Evolutionary conservation across 1,284 basidiomycete species (phyloP).

Genomic region (Cerrena zonata): DNA sequence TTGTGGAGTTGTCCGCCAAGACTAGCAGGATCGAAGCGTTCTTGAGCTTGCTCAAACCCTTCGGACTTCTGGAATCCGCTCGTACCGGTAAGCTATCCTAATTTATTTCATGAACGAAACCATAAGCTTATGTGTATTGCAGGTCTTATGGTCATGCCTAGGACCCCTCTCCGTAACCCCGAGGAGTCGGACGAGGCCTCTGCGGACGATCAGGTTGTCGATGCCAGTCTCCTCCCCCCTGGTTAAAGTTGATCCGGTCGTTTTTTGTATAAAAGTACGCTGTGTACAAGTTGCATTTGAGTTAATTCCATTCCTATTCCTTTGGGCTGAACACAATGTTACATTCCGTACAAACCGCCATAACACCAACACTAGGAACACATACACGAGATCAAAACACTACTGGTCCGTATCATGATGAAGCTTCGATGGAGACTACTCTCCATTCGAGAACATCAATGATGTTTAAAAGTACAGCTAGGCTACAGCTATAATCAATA

Average conservation of each 20-base stretch:
- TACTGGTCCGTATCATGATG: no score
- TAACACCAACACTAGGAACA: no score
- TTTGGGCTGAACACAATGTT: no score
- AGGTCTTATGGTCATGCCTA: slow-evolving; percentile 95
- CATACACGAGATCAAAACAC: no score
- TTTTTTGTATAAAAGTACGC: background rate
- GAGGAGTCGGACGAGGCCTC: slow-evolving; percentile 56
- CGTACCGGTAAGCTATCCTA: slow-evolving; percentile 58
- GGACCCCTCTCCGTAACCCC: slow-evolving; percentile 75
- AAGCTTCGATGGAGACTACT: no score
- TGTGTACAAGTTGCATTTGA: no score
- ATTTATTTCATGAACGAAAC: slow-evolving; percentile 4
- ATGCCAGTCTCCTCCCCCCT: slow-evolving; percentile 84
- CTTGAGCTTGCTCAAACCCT: slow-evolving; percentile 86
- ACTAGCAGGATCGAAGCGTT: slow-evolving; percentile 89
- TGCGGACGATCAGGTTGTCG: slow-evolving; percentile 55
- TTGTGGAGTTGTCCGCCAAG: slow-evolving; percentile 94
- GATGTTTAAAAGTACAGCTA: no score
- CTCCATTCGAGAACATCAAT: no score
- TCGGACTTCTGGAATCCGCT: slow-evolving; percentile 79
- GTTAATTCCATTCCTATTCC: no score
- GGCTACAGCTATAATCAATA: no score
- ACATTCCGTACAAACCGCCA: no score
- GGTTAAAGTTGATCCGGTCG: slow-evolving; percentile 42
- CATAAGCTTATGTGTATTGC: slow-evolving; percentile 9